Evolutionary conservation across 805 yeast genomes (phyloP).

Genomic region (Kluyveromyces wickerhamii): DNA sequence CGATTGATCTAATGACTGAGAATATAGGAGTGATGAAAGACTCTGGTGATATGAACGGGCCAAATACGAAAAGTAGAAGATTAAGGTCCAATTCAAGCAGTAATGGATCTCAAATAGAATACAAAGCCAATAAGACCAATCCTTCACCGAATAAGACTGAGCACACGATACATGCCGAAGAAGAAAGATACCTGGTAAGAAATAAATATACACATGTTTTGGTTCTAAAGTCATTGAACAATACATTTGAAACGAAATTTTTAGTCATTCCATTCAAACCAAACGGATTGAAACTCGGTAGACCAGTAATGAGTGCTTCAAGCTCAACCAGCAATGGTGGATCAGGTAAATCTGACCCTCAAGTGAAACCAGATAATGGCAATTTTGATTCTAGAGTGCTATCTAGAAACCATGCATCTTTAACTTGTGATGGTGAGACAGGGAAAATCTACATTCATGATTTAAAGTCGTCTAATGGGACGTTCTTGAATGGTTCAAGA

Average conservation of each 20-base stretch:
- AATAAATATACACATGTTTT: slow-evolving; percentile 46
- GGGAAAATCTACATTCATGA: slow-evolving; percentile 75
- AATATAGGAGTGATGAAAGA: too few species aligned
- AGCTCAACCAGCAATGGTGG: slow-evolving; percentile 5
- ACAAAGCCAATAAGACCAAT: too few species aligned
- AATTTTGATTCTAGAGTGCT: slow-evolving; percentile 90
- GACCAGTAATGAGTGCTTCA: slow-evolving; percentile 54
- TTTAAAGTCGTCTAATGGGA: slow-evolving; percentile 88
- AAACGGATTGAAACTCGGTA: slow-evolving; percentile 75
- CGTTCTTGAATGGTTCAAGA: slow-evolving; percentile 74
- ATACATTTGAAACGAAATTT: slow-evolving; percentile 72
- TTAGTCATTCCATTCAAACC: slow-evolving; percentile 76
- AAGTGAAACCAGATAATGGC: slow-evolving; percentile 68
- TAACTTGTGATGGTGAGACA: slow-evolving; percentile 57
- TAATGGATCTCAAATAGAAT: slow-evolving; percentile 6
- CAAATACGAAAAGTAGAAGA: slow-evolving; percentile 5
- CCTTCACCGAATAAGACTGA: too few species aligned
- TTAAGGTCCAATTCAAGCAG: slow-evolving; percentile 11
- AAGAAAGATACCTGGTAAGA: slow-evolving; percentile 6
- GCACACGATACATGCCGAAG: too few species aligned
- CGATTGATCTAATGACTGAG: too few species aligned
- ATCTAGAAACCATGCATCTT: slow-evolving; percentile 88
- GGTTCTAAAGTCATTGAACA: slow-evolving; percentile 70
- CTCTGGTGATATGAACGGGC: too few species aligned
- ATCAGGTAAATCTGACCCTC: slow-evolving; percentile 31